Conservation (phyloP, 2,329 filamentous ascomycete species). For the Pseudogymnoascus sp. region DNA sequence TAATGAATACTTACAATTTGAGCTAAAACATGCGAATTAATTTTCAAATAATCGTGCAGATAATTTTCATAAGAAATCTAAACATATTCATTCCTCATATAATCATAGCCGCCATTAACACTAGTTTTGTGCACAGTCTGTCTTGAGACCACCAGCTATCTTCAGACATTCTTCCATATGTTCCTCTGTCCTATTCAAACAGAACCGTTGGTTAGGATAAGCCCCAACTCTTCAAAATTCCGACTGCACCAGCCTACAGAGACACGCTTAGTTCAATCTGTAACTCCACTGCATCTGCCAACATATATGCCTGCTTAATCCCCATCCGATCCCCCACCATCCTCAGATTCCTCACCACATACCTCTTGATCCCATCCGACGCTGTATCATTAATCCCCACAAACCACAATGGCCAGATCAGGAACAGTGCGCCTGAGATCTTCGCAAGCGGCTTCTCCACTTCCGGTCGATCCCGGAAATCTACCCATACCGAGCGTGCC, state of each 20-base stretch:
- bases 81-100: not conserved
- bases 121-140: not conserved
- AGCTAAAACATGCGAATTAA: not conserved
- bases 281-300: constrained; percentile 16
- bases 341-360: constrained; percentile 19
- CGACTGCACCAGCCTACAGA: not conserved
- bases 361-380: constrained; percentile 14
- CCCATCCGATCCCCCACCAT: constrained; percentile 20
- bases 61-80: no score
- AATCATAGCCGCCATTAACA: not conserved
- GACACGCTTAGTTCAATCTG: not conserved
- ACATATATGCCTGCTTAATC: constrained; percentile 20
- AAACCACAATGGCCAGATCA: constrained; percentile 26
- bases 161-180: not conserved
- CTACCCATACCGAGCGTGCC: not conserved
- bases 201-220: not conserved
- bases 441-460: not conserved
- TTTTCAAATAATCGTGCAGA: not conserved
- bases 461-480: not conserved
- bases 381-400: constrained; percentile 18
- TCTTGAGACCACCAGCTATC: not conserved
- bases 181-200: not conserved
- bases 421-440: constrained; percentile 20
- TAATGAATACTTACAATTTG: no score
- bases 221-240: not conserved